A percentile compares a stretch with the other conserved stretches of the same genome.
Conservation (phyloP, 2,329 filamentous ascomycete genomes). For the Trichoderma koningii region DNA sequence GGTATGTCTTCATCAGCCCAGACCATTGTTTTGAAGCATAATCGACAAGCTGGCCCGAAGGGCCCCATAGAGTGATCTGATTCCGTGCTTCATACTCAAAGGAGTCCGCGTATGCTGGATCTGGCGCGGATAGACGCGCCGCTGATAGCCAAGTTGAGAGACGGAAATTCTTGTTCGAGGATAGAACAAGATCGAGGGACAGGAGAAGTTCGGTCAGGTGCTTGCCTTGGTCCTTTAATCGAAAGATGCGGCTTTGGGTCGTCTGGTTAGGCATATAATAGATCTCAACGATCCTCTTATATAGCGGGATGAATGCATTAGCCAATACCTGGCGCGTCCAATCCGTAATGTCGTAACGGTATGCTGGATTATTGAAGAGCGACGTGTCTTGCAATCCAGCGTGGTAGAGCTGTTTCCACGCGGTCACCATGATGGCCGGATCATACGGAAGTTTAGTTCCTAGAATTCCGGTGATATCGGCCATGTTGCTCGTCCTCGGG, state of each 20-base stretch:
- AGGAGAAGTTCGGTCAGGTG: constrained; percentile 41
- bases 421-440: constrained; percentile 39
- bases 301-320: neutral
- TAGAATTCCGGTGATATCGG: constrained; percentile 30
- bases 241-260: neutral
- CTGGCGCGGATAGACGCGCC: constrained; percentile 39
- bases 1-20: constrained; percentile 50
- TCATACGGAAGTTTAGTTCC: neutral
- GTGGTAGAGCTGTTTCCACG: constrained; percentile 44
- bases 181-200: constrained; percentile 47
- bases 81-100: constrained; percentile 51
- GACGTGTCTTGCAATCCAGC: constrained; percentile 37
- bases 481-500: constrained; percentile 46
- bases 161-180: constrained; percentile 45
- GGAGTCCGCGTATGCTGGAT: constrained; percentile 36
- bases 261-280: neutral
- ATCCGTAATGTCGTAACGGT: constrained; percentile 47
- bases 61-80: constrained; percentile 54
- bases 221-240: neutral
- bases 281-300: neutral
- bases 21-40: constrained; percentile 54
- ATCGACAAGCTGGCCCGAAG: constrained; percentile 49
- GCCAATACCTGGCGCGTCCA: neutral
- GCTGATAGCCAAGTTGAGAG: constrained; percentile 47
- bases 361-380: constrained; percentile 47